phyloP scores from a whole-genome alignment of 2,329 filamentous ascomycete species.

The Tolypocladium amazonense region DNA sequence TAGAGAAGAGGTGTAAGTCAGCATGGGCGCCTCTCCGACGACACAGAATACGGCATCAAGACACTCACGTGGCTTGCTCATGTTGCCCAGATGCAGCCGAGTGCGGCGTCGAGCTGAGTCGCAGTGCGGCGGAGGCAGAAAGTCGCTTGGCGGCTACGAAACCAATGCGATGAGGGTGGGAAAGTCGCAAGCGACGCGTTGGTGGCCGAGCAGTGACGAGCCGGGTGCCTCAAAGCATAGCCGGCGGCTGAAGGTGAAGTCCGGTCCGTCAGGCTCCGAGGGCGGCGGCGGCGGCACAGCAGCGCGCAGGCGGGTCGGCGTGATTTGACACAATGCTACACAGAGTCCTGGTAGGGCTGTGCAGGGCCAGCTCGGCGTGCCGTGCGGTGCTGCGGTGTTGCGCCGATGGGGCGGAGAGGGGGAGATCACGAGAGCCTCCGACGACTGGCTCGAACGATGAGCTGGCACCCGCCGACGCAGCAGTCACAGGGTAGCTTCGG shows the following conservation, averaged over 20 bases:
- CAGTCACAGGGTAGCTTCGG: neutral
- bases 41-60: neutral
- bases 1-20: conserved; percentile 14
- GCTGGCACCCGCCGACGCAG: conserved; percentile 1
- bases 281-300: neutral
- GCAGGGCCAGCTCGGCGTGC: neutral
- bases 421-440: neutral
- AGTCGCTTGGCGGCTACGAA: neutral
- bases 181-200: neutral
- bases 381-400: neutral
- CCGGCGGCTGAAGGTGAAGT: conserved; percentile 1
- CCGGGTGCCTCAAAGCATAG: conserved; percentile 5
- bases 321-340: neutral
- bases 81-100: neutral
- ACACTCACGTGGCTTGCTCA: conserved; percentile 4
- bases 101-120: neutral
- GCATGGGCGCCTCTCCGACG: neutral
- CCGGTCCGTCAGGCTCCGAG: conserved; percentile 1
- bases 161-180: neutral
- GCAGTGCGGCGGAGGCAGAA: neutral
- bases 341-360: neutral
- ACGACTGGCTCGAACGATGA: neutral
- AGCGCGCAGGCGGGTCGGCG: neutral
- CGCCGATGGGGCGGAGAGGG: neutral
- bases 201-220: neutral